Conservation (phyloP, 257 asterid species). For the Perilla frutescens region DNA sequence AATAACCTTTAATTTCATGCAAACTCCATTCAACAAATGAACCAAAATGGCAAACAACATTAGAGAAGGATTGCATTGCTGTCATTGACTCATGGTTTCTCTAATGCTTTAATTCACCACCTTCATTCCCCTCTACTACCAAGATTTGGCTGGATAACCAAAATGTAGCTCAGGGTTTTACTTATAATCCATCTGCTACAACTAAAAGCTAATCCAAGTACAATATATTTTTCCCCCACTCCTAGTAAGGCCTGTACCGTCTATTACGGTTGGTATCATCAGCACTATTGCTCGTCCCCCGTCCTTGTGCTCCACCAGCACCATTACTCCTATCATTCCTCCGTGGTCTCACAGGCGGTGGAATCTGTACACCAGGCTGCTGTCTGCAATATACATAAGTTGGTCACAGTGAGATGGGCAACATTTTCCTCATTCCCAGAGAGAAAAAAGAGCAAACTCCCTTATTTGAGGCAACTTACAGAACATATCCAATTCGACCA, state of each 20-base stretch:
- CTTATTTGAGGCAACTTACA: slow-evolving; percentile 60
- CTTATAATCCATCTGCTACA: slow-evolving; percentile 33
- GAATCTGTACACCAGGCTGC: slow-evolving; percentile 91
- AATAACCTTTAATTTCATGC: too few relatives aligned
- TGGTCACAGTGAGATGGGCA: background rate
- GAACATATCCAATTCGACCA: slow-evolving; percentile 96
- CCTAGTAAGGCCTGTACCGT: slow-evolving; percentile 85
- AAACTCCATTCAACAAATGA: background rate
- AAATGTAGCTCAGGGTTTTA: slow-evolving; percentile 19
- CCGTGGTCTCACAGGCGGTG: slow-evolving; percentile 71
- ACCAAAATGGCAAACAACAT: slow-evolving; percentile 10
- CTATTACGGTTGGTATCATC: slow-evolving; percentile 70
- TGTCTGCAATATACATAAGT: slow-evolving; percentile 57
- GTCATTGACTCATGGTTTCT: slow-evolving; percentile 10
- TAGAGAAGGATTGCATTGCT: background rate
- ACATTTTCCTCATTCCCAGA: background rate
- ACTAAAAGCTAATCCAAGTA: slow-evolving; percentile 33
- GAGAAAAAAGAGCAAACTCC: background rate
- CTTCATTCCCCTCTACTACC: slow-evolving; percentile 25
- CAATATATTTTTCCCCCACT: slow-evolving; percentile 24
- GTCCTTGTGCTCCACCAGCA: slow-evolving; percentile 54
- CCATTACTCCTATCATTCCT: slow-evolving; percentile 80
- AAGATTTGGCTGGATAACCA: background rate
- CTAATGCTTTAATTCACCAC: slow-evolving; percentile 27
- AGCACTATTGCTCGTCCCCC: slow-evolving; percentile 56